Conservation (phyloP, 306 rosid species). For the Comarum palustre region DNA sequence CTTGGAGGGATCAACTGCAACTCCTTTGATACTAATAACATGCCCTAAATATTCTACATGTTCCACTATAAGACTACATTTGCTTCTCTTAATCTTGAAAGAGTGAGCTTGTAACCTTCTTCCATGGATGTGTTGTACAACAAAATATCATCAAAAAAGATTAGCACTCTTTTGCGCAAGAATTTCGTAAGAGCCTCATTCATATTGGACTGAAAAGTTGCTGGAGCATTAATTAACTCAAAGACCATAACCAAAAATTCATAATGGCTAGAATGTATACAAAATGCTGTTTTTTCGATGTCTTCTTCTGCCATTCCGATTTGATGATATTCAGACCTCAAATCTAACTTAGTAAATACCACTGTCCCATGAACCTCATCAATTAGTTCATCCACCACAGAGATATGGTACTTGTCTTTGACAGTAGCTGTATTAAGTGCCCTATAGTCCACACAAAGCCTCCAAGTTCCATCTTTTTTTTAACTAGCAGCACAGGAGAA, state of each 20-base stretch:
- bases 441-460: neutral
- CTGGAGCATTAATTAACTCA: neutral
- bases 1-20: too few relatives aligned
- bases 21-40: too few relatives aligned
- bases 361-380: neutral
- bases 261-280: neutral
- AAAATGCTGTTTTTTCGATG: neutral
- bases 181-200: neutral
- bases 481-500: neutral
- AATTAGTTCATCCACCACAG: neutral
- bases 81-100: too few relatives aligned
- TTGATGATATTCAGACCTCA: neutral
- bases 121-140: too few relatives aligned
- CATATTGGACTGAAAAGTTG: neutral
- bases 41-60: too few relatives aligned
- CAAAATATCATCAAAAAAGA: too few relatives aligned
- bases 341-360: neutral
- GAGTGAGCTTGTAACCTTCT: too few relatives aligned
- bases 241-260: conserved; percentile 13
- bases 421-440: neutral
- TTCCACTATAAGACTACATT: too few relatives aligned
- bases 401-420: neutral
- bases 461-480: neutral
- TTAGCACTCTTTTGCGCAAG: too few relatives aligned
- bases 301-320: neutral